A percentile compares a stretch with the other conserved stretches of the same genome.
phyloP scores from a whole-genome alignment of 2,329 filamentous ascomycete species.

The Microdochium paspali region DNA sequence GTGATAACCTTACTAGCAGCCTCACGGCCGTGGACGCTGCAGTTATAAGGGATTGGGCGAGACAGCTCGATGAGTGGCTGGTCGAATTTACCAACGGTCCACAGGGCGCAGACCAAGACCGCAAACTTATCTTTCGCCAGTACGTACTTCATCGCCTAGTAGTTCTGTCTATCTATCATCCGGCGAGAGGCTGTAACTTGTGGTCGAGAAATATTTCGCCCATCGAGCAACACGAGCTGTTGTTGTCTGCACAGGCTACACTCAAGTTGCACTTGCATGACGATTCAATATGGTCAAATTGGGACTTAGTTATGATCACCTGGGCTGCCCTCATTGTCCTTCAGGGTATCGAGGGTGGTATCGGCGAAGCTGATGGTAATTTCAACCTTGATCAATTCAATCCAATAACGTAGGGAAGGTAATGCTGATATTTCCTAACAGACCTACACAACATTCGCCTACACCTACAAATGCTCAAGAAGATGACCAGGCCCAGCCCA shows the following conservation, averaged over 20 bases:
- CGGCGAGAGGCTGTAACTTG: slow-evolving; percentile 27
- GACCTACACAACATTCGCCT: slow-evolving; percentile 17
- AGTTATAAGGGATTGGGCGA: slow-evolving; percentile 31
- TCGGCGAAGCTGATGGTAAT: slow-evolving; percentile 26
- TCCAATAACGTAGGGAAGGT: background rate
- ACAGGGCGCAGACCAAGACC: slow-evolving; percentile 21
- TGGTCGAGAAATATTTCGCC: slow-evolving; percentile 26
- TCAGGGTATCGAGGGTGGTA: slow-evolving; percentile 28
- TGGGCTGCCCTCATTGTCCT: slow-evolving; percentile 33
- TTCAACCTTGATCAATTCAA: background rate
- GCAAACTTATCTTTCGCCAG: slow-evolving; percentile 26
- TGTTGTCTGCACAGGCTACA: slow-evolving; percentile 28
- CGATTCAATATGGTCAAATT: slow-evolving; percentile 31
- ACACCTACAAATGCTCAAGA: slow-evolving; percentile 17
- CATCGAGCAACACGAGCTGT: slow-evolving; percentile 27
- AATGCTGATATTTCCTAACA: no score
- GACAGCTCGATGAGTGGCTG: slow-evolving; percentile 30
- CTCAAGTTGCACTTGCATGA: slow-evolving; percentile 29
- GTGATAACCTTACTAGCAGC: slow-evolving; percentile 10
- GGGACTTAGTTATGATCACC: slow-evolving; percentile 32
- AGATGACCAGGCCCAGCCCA: slow-evolving; percentile 16
- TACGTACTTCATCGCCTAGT: slow-evolving; percentile 30
- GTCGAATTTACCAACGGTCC: slow-evolving; percentile 23
- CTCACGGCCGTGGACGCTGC: slow-evolving; percentile 29
- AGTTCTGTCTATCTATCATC: slow-evolving; percentile 32